Evolutionary conservation across 2,329 filamentous ascomycete genomes (phyloP), one percentile per base, ranked within the genome.

Genomic region (Scedosporium dehoogii): DNA sequence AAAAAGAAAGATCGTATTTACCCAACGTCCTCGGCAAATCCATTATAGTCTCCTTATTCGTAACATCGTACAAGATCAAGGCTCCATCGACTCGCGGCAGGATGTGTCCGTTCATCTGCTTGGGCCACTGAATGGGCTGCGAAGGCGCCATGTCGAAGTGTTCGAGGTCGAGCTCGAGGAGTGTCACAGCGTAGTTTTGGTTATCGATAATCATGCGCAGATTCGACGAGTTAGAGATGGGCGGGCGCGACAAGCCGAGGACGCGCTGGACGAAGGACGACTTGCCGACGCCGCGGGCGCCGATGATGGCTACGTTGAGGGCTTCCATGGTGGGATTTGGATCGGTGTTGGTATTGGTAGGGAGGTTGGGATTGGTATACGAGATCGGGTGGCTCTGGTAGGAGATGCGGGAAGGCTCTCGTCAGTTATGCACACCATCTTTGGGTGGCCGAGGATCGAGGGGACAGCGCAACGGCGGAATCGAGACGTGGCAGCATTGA

Each of bases 41-140:
- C 64, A 82, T 81, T 68, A 96, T 85, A 71, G 87, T 93, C 64
- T 87, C 85, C 68, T 85, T 82, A 72, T 90, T 88, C 73, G 86
- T 90, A 55, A 96, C 89, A 80, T 97, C 91, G 79, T 96, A 96
- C 58, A 97, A 78, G 63, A 93, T 84, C 68, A 97, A 77, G 56
- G 90, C 91, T 21, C 90, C 93, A 70, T 97, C 90, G 69, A 96
- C 83, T 48, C 81, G 83, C 59, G 91, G 90, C 64, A 90, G 81
- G 65, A 87, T 83, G 66, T 86, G 81, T 64, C 90, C 89, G 70
- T 88, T 82, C 67, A 87, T 82, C 69, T 87, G 83, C 68, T 84
- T 85, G 12, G 85, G 85, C 85, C 85, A 88, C 71, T 84, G 80
- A 64, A 88, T 84, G 62, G 82, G 81, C 64, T 82, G 79, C 62